Percentiles rank a stretch among this genome's conserved stretches.
Evolutionary conservation across 2,329 filamentous ascomycete genomes (phyloP).

Genomic region (Phyllachora maydis): DNA sequence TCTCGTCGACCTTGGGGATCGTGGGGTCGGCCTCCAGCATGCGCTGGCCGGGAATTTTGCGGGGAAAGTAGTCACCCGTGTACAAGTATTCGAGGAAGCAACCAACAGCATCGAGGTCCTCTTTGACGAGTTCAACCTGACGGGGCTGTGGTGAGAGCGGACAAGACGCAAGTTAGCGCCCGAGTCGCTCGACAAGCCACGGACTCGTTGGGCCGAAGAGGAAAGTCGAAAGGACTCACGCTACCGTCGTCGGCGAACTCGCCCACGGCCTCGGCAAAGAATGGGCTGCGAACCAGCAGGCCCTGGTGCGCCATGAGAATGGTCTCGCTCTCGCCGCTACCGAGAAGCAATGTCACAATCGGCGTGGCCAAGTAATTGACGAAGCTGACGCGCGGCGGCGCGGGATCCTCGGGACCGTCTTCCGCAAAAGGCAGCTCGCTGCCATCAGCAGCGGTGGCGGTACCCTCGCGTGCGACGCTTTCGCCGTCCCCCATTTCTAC

Average conservation of each 20-base stretch:
- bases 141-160: slow-evolving; percentile 25
- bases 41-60: slow-evolving; percentile 38
- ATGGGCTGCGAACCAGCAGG: slow-evolving; percentile 54
- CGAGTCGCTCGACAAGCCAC: slow-evolving; percentile 1
- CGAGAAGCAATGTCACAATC: slow-evolving; percentile 46
- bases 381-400: slow-evolving; percentile 20
- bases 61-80: slow-evolving; percentile 72
- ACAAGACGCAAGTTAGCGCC: slow-evolving; percentile 1
- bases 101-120: slow-evolving; percentile 53
- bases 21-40: slow-evolving; percentile 48
- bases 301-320: slow-evolving; percentile 62
- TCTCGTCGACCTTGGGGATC: slow-evolving; percentile 47
- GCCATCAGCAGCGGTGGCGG: slow-evolving; percentile 10
- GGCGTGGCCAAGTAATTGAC: slow-evolving; percentile 46
- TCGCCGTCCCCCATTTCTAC: slow-evolving; percentile 10
- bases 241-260: slow-evolving; percentile 38
- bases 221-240: slow-evolving; percentile 19
- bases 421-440: slow-evolving; percentile 17
- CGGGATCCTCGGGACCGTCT: slow-evolving; percentile 12
- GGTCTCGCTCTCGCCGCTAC: slow-evolving; percentile 34
- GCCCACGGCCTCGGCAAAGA: slow-evolving; percentile 42
- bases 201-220: too few relatives aligned
- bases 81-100: slow-evolving; percentile 73
- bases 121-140: slow-evolving; percentile 44
- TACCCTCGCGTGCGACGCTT: slow-evolving; percentile 13